Base-by-base conservation (phyloP, 1,284 basidiomycete genomes). In the Flammula alnicola region DNA sequence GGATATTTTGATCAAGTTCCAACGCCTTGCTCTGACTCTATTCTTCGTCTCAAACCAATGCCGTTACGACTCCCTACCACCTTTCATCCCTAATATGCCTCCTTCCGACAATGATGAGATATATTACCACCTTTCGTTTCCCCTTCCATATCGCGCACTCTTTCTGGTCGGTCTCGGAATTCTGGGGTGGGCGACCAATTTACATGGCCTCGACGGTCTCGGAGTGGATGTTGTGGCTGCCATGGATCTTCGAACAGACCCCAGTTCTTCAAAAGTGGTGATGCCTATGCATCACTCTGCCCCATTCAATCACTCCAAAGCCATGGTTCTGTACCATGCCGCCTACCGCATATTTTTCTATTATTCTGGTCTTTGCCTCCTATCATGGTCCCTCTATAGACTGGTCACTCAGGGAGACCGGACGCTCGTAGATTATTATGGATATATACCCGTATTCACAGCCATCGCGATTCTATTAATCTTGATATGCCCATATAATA, bases 141-240 rank as follows among this genome's bases (percentile, higher is more conserved):
- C 92, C 6, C 76, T 94, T 4, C 91, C 92, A 3, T 91, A 92
- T 66, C 85, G 92, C 52, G 88, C 91, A 25, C 77, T 93, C 49
- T 78, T 82, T 57, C 77, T 95, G 48, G 70, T 83, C 51, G 85
- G 86, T 22, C 58, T 89, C 42, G 88, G 89, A 27, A 77, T 91
- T 49, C 65, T 92, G 7, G 83, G 84, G 47, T 94, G 91, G 91
- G 93, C 92, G 0, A 82, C 86, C 27, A 97, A 97, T 69, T 72
- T 97, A 5, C 93, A 97, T 68, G 81, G 89, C 38, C 80, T 97
- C 31, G 75, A 86, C 56, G 54, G 77, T 3, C 73, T 88, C n/a
- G 86, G 88, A 11, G 72, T 97, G 33, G 92, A 97, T 66, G 84
- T 81, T 1, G 74, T 80, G 7, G 70, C 76, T 59, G 84, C 84